Evolutionary conservation across 768 basidiomycete species (phyloP).

Genomic region (Lentinula raphanica): DNA sequence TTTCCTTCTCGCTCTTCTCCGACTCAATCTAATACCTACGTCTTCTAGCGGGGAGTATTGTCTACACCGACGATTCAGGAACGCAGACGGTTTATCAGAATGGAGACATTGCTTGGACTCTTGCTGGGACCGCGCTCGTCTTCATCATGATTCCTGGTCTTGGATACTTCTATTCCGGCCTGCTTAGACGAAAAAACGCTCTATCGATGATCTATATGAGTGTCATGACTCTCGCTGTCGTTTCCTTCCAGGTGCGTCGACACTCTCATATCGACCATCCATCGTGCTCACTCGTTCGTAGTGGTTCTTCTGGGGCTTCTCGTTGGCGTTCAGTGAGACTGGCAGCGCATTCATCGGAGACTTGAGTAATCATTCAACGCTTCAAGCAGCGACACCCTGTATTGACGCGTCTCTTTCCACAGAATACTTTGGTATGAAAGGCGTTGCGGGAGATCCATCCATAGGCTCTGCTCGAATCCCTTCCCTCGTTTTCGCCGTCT

Average conservation of each 20-base stretch:
- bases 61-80: constrained; percentile 25
- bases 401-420: not conserved
- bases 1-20: constrained; percentile 4
- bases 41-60: constrained; percentile 32
- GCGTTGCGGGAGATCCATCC: constrained; percentile 71
- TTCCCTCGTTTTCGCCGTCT: constrained; percentile 71
- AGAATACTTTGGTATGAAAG: constrained; percentile 82
- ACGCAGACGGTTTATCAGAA: constrained; percentile 35
- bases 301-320: constrained; percentile 99
- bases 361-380: constrained; percentile 49
- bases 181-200: constrained; percentile 90
- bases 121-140: constrained; percentile 74
- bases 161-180: constrained; percentile 86
- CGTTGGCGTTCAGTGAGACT: constrained; percentile 81
- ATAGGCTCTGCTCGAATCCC: constrained; percentile 70
- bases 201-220: constrained; percentile 83
- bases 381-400: not conserved
- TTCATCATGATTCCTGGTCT: constrained; percentile 85
- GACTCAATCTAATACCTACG: not conserved
- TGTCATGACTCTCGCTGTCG: constrained; percentile 71
- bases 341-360: constrained; percentile 78
- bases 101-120: constrained; percentile 52
- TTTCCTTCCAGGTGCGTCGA: constrained; percentile 68
- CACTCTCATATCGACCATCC: constrained; percentile 1
- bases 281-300: constrained; percentile 21